Conservation (phyloP, 768 basidiomycete species). For the Rhodosporidiobolus sp. region DNA sequence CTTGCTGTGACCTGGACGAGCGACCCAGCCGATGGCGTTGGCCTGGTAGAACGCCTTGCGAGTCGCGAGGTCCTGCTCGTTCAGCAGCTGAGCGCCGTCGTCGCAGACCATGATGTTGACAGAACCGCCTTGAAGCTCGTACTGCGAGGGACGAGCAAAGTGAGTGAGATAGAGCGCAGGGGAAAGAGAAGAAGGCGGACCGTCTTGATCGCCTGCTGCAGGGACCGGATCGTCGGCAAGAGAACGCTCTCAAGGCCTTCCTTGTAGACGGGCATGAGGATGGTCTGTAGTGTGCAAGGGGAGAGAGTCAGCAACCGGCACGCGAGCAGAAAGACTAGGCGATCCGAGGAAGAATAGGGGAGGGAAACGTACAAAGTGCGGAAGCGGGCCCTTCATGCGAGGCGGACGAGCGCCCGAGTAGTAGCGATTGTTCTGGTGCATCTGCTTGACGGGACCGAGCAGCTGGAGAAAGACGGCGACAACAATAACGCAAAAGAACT, state of each 20-base stretch:
- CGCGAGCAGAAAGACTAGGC: no score
- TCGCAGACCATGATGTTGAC: slow-evolving; percentile 77
- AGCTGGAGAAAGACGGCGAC: slow-evolving; percentile 27
- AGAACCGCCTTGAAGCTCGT: slow-evolving; percentile 82
- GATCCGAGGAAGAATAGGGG: no score
- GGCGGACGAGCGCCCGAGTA: slow-evolving; percentile 18
- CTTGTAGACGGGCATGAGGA: slow-evolving; percentile 38
- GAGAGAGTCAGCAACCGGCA: no score
- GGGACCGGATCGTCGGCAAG: slow-evolving; percentile 42
- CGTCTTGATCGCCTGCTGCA: slow-evolving; percentile 32
- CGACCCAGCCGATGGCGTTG: slow-evolving; percentile 75
- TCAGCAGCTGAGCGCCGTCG: slow-evolving; percentile 71
- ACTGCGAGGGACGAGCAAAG: slow-evolving; percentile 46
- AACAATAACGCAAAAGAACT: slow-evolving; percentile 28
- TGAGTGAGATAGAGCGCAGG: no score
- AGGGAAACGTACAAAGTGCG: slow-evolving; percentile 3
- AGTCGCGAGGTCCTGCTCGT: slow-evolving; percentile 61
- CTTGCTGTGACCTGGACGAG: slow-evolving; percentile 68
- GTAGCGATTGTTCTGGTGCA: slow-evolving; percentile 25
- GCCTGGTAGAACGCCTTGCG: slow-evolving; percentile 69
- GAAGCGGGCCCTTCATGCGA: slow-evolving; percentile 20
- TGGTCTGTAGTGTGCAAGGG: not conserved
- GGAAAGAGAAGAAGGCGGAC: not conserved
- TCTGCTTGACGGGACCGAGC: slow-evolving; percentile 20
- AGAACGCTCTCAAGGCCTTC: slow-evolving; percentile 43